phyloP scores from a whole-genome alignment of 163 green algal genomes.

The Chloromonas sp. region DNA sequence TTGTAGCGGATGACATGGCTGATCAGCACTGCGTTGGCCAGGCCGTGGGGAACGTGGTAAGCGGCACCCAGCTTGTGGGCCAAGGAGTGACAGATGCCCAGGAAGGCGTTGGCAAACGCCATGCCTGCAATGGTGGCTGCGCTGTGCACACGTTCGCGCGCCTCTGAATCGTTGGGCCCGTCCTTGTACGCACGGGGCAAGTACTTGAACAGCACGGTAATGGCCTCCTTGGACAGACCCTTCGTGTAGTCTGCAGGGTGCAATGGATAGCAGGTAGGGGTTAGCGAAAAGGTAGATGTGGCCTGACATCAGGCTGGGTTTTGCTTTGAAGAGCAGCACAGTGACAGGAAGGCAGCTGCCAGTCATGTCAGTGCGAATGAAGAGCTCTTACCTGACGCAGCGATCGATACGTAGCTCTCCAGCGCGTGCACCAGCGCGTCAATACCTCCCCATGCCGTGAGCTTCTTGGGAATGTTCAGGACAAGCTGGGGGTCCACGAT shows the following conservation, averaged over 20 bases:
- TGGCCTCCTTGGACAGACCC: constrained; percentile 48
- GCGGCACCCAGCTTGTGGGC: constrained; percentile 62
- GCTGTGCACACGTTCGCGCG: constrained; percentile 56
- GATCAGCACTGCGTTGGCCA: constrained; percentile 63
- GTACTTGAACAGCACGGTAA: constrained; percentile 55
- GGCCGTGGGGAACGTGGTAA: constrained; percentile 61
- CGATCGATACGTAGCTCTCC: constrained; percentile 50
- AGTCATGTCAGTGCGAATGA: not conserved
- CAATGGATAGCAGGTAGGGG: not conserved
- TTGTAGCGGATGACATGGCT: constrained; percentile 70
- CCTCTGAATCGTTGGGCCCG: constrained; percentile 45
- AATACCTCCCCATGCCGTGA: constrained; percentile 59
- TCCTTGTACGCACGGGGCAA: constrained; percentile 51
- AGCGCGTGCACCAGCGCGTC: constrained; percentile 61
- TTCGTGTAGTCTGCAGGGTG: constrained; percentile 45
- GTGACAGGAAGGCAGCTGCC: not conserved
- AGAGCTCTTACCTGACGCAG: too few species aligned
- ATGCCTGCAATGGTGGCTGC: constrained; percentile 70
- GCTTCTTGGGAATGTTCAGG: constrained; percentile 48
- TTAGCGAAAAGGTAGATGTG: not conserved
- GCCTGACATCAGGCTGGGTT: too few species aligned
- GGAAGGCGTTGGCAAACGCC: constrained; percentile 72
- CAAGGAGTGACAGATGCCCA: constrained; percentile 70
- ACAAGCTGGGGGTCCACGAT: constrained; percentile 67
- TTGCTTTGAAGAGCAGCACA: not conserved